These are phyloP conservation scores for Tolypocladium inflatum DNA, from an alignment of 2,329 filamentous ascomycete species.

Conservation along the genomic window DNA sequence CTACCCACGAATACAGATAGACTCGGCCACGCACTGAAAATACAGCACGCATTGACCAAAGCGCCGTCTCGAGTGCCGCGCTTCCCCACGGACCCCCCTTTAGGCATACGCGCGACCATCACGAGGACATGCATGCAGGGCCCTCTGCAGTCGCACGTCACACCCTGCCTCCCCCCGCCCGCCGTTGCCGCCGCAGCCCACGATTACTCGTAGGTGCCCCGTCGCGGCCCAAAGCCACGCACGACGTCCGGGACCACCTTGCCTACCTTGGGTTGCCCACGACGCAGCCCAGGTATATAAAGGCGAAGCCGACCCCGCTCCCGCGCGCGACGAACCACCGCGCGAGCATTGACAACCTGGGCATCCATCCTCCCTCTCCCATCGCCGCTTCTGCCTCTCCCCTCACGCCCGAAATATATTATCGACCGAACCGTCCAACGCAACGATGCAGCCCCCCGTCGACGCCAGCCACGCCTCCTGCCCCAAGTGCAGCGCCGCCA, in stretches of 20 bases:
- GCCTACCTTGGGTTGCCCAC: too few species aligned
- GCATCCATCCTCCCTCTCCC: background rate
- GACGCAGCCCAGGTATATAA: background rate
- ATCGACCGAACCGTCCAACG: background rate
- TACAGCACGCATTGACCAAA: background rate
- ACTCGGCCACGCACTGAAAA: background rate
- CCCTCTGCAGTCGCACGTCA: background rate
- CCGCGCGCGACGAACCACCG: background rate
- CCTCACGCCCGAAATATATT: too few species aligned
- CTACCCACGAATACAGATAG: background rate
- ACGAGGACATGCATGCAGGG: background rate
- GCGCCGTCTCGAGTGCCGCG: background rate
- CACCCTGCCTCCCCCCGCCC: background rate
- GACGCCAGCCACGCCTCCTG: slow-evolving; percentile 31
- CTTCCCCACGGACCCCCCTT: background rate
- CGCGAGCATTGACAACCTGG: background rate
- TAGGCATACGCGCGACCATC: background rate
- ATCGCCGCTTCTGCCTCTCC: too few species aligned
- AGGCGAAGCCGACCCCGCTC: background rate
- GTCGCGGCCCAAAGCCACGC: background rate
- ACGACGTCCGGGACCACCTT: background rate
- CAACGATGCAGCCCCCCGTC: slow-evolving; percentile 23
- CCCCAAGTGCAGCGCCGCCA: slow-evolving; percentile 46
- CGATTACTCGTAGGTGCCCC: background rate
- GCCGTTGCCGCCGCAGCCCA: background rate